A percentile compares a stretch with the other conserved stretches of the same genome.
Evolutionary conservation across 345 rosid species (phyloP).

Genomic region (Carallia brachiata): DNA sequence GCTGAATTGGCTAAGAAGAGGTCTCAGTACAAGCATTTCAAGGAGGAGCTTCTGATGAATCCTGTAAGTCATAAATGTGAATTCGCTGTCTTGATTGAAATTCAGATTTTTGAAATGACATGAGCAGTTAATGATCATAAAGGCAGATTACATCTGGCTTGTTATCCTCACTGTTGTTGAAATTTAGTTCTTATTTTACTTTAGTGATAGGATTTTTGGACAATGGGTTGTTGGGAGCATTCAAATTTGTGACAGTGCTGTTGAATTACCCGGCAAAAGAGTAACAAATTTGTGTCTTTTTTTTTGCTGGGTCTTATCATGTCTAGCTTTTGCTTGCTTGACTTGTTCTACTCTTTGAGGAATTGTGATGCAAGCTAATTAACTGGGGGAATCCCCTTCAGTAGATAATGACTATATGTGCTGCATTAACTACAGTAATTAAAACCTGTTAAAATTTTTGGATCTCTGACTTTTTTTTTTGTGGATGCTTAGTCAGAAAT

Average conservation of each 20-base stretch:
- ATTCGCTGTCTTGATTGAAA: not conserved
- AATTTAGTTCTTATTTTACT: not conserved
- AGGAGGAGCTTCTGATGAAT: constrained; percentile 87
- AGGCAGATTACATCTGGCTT: not conserved
- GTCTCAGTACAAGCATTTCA: constrained; percentile 83
- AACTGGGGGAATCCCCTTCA: not conserved
- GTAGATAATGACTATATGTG: not conserved
- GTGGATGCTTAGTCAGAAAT: constrained; percentile 97
- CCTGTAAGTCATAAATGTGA: constrained; percentile 56
- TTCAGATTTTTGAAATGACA: not conserved
- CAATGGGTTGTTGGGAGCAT: not conserved
- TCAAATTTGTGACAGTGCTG: not conserved
- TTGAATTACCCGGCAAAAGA: not conserved
- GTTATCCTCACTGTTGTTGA: not conserved
- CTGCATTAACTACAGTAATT: not conserved
- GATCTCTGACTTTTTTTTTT: constrained; percentile 49
- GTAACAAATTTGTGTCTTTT: not conserved
- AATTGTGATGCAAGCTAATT: not conserved
- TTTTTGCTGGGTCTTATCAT: not conserved
- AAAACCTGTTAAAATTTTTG: constrained; percentile 14
- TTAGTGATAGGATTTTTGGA: not conserved
- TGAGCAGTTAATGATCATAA: not conserved
- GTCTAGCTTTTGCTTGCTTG: not conserved
- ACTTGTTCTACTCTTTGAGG: not conserved
- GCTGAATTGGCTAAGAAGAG: constrained; percentile 84